These are phyloP conservation scores for Chytriomyces sp. DNA, from an alignment of 192 early-diverging fungal species.

Conservation along the genomic window DNA sequence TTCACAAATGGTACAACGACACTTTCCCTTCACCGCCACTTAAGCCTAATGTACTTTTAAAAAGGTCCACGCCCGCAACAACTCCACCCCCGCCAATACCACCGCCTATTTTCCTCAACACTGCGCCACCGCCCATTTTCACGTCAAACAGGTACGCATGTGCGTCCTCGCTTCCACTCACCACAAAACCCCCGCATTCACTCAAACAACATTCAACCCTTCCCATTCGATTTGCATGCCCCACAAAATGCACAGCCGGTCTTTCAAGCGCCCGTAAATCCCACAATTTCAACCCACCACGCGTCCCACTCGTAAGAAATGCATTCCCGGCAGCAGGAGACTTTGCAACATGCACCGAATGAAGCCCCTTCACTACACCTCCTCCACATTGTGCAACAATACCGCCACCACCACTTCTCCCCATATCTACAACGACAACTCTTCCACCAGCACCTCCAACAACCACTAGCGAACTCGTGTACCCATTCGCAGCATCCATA, in stretches of 20 bases:
- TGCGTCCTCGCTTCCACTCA: constrained; percentile 48
- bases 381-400: constrained; percentile 26
- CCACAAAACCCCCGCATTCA: constrained; percentile 45
- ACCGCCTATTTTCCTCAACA: constrained; percentile 1
- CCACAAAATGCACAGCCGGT: constrained; percentile 40
- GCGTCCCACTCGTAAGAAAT: constrained; percentile 21
- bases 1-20: not conserved
- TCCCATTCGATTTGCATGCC: constrained; percentile 43
- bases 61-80: constrained; percentile 35
- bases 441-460: not conserved
- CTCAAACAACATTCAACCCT: constrained; percentile 39
- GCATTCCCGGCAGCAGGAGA: not conserved
- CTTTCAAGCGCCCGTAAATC: constrained; percentile 36
- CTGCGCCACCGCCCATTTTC: constrained; percentile 27
- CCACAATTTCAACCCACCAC: constrained; percentile 45
- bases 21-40: not conserved
- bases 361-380: constrained; percentile 13
- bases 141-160: constrained; percentile 51
- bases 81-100: constrained; percentile 33
- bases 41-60: not conserved
- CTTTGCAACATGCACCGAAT: constrained; percentile 14
- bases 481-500: constrained; percentile 14
- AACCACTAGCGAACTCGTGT: not conserved
- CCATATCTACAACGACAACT: constrained; percentile 2
- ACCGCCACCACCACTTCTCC: constrained; percentile 20